Percentiles rank a stretch among this genome's conserved stretches.
phyloP scores from a whole-genome alignment of 1,284 basidiomycete genomes.

The Microbotryum silenes-acaulis region DNA sequence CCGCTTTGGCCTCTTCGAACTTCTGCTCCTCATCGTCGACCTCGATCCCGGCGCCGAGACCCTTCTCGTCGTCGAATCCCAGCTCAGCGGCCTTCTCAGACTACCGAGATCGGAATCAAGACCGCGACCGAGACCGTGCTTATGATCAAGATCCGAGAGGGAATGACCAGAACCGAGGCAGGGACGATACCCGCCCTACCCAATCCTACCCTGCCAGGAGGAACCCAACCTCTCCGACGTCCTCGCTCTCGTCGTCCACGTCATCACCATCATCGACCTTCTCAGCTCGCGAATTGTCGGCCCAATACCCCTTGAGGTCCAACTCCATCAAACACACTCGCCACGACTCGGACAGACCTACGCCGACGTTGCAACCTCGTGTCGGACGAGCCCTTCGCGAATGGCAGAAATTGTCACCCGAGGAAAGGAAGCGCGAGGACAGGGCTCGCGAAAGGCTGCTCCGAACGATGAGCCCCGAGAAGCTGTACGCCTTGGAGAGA shows the following conservation, averaged over 20 bases:
- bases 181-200: no score
- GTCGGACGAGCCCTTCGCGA: neutral
- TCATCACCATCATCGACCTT: neutral
- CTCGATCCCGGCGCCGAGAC: no score
- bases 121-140: no score
- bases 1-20: no score
- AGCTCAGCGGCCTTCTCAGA: no score
- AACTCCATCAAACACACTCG: neutral
- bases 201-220: no score
- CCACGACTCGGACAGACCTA: neutral
- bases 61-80: no score
- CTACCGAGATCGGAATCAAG: no score
- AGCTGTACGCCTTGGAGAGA: constrained; percentile 16
- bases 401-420: neutral
- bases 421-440: constrained; percentile 7
- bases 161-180: no score
- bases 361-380: neutral
- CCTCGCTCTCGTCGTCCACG: neutral
- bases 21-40: no score
- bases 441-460: neutral
- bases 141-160: no score
- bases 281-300: neutral
- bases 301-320: no score
- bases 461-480: neutral
- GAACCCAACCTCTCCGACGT: neutral